Percentiles rank a stretch among this genome's conserved stretches.
These are phyloP conservation scores for Moesziomyces parantarcticus DNA, from an alignment of 1,284 basidiomycete species.

Conservation along the genomic window DNA sequence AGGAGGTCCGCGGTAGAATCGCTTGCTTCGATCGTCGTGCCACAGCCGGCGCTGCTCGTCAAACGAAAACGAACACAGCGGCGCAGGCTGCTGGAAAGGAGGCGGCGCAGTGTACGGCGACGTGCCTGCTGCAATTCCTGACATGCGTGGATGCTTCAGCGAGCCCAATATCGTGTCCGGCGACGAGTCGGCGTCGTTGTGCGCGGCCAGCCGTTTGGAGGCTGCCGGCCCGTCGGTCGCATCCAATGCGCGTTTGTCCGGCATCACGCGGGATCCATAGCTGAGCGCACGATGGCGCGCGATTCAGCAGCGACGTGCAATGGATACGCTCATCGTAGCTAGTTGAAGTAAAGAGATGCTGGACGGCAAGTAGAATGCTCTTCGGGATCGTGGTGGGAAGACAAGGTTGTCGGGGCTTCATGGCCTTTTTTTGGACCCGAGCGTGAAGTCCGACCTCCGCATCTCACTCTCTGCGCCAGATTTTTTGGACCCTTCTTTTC, in stretches of 20 bases:
- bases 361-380: no score
- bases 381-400: no score
- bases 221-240: neutral
- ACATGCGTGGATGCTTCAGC: slow-evolving; percentile 26
- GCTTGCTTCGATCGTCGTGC: slow-evolving; percentile 52
- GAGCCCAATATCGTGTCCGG: slow-evolving; percentile 9
- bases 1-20: slow-evolving; percentile 49
- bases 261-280: slow-evolving; percentile 17
- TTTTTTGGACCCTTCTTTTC: slow-evolving; percentile 11
- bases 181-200: neutral
- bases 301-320: slow-evolving; percentile 18
- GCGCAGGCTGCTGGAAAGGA: slow-evolving; percentile 44
- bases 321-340: no score
- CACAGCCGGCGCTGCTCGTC: slow-evolving; percentile 37
- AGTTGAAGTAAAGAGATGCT: no score
- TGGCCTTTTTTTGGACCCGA: no score
- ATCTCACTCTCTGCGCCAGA: no score
- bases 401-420: slow-evolving; percentile 7
- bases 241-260: slow-evolving; percentile 29
- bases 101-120: slow-evolving; percentile 23
- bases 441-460: no score
- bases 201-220: slow-evolving; percentile 5
- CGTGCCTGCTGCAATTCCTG: neutral
- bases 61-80: slow-evolving; percentile 53
- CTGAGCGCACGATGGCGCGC: slow-evolving; percentile 18